phyloP scores from a whole-genome alignment of 2,329 filamentous ascomycete species.

The Sclerotinia glacialis region DNA sequence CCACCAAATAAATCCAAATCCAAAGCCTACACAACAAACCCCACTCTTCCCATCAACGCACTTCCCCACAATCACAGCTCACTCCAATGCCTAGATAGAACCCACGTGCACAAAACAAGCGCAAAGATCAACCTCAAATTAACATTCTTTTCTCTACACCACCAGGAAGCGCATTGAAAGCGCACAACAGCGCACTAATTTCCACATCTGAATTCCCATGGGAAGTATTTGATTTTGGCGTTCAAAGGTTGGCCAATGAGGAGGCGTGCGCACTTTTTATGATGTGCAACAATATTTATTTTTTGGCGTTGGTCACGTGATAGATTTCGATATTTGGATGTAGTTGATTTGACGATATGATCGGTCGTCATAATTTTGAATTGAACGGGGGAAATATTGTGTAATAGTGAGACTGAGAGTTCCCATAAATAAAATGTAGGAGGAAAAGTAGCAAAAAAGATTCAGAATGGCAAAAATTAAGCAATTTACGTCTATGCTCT shows the following conservation, averaged over 20 bases:
- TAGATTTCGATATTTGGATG: background rate
- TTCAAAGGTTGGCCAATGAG: background rate
- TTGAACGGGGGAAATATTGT: background rate
- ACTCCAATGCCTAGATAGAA: too few relatives aligned
- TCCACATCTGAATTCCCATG: rapidly evolving
- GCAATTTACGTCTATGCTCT: background rate
- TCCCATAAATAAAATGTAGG: background rate
- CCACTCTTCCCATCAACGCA: too few relatives aligned
- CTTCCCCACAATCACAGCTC: too few relatives aligned
- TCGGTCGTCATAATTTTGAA: too few relatives aligned
- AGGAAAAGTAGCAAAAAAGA: background rate
- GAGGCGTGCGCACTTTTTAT: slow-evolving; percentile 1
- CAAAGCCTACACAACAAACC: background rate
- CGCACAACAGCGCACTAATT: background rate
- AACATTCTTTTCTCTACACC: background rate
- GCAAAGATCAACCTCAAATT: background rate
- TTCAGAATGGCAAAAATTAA: background rate
- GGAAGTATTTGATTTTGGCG: background rate
- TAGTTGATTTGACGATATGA: too few relatives aligned
- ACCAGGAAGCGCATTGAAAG: too few relatives aligned
- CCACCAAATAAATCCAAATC: background rate
- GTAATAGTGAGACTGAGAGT: background rate
- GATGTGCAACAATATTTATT: slow-evolving; percentile 11
- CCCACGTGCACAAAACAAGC: background rate
- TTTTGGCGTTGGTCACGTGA: background rate